Conservation (phyloP, 2,329 filamentous ascomycete genomes). For the Fusarium praegraminearum region DNA sequence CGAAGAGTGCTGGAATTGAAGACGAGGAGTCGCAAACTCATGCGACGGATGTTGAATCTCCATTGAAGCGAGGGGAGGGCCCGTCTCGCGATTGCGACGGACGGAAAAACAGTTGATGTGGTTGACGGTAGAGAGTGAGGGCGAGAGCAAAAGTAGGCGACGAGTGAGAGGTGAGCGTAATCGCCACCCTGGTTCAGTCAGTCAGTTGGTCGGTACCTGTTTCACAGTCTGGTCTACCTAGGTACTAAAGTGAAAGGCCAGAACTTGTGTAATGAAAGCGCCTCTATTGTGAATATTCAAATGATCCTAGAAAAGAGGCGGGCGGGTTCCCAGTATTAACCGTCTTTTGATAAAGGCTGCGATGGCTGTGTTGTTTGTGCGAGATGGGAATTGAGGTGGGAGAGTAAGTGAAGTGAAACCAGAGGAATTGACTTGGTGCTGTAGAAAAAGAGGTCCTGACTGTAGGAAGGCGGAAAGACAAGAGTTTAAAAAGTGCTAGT, state of each 20-base stretch:
- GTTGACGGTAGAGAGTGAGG: conserved; percentile 16
- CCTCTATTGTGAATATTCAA: conserved; percentile 16
- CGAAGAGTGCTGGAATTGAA: conserved; percentile 26
- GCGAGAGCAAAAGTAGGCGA: conserved; percentile 14
- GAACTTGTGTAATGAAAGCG: conserved; percentile 19
- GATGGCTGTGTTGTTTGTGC: conserved; percentile 10
- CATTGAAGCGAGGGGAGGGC: conserved; percentile 38
- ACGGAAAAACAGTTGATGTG: conserved; percentile 21
- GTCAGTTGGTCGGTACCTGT: conserved; percentile 8
- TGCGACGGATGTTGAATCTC: conserved; percentile 38
- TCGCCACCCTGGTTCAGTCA: conserved; percentile 27
- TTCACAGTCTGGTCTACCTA: neutral
- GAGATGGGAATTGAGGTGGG: conserved; percentile 8
- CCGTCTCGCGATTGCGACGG: conserved; percentile 37
- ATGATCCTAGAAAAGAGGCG: conserved; percentile 18
- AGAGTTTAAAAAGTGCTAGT: conserved; percentile 25
- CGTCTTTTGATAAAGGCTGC: neutral
- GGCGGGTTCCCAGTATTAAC: neutral
- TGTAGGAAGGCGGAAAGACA: conserved; percentile 23
- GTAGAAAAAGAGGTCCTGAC: conserved; percentile 21
- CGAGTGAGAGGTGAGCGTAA: conserved; percentile 34
- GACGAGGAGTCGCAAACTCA: conserved; percentile 17
- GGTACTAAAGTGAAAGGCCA: conserved; percentile 32
- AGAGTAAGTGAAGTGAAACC: conserved; percentile 24
- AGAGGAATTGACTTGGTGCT: conserved; percentile 5